Evolutionary conservation across 345 rosid species (phyloP), one percentile per base, ranked within the genome.

Genomic region (Mercurialis annua): DNA sequence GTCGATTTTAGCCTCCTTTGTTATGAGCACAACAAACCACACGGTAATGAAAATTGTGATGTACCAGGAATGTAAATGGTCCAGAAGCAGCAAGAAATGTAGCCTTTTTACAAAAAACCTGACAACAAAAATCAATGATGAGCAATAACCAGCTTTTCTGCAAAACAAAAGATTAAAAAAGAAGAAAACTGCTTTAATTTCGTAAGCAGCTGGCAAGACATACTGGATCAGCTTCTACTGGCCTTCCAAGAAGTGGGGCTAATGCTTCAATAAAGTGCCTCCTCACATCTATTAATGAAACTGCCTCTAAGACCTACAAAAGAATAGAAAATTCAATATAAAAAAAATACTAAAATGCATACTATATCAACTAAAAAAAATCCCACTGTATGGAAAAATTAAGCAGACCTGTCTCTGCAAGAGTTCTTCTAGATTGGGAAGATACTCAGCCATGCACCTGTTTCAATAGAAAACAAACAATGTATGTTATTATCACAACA

Each of bases 371-470:
- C 47, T 38, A 34, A 70, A 70, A 51, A 15, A 20, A 56, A 58
- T 64, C 27, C n/a, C n/a, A 59, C 36, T 48, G 42, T 42, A 49
- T 10, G 23, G 65, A 44, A 61, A 46, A 31, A 42, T 38, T 15
- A 1, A 79, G 75, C 84, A 54, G 17, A 91, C 98, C 89, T 85
- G 98, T 77, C 86, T 86, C 78, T 80, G 85, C 70, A 94, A 87
- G 30, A 81, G 78, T 80, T 89, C 90, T 80, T 94, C 99, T 5
- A 91, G 89, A 80, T 85, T 87, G 12, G 99, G 99, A 76, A 94
- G 98, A 85, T 91, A 94, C 80, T 94, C 99, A 60, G 99, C 99
- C 89, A 94, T 81, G 78, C 98, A 94, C 98, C 99, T 94, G 73
- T 55, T 46, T 65, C 40, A 36, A 72, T 67, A 67, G 70, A 73